Conservation (phyloP, 2,329 filamentous ascomycete species). For the Penicillium nordicum region DNA sequence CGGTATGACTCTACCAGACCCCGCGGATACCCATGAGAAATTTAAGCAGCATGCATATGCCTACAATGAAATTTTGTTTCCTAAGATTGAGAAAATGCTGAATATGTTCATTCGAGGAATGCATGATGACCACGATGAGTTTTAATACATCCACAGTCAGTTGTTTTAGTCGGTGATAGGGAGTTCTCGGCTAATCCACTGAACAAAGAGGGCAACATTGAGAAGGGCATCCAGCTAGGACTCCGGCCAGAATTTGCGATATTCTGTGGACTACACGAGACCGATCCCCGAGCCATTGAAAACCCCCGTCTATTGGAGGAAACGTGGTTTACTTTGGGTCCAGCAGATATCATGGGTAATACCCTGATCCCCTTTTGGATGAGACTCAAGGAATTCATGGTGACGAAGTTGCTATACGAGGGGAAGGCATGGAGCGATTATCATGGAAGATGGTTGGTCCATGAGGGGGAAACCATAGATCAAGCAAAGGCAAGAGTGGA, state of each 20-base stretch:
- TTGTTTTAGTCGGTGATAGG: neutral
- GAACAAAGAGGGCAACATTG: neutral
- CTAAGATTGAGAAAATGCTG: neutral
- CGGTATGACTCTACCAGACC: neutral
- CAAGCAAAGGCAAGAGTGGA: neutral
- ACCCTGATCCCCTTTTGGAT: neutral
- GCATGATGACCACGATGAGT: neutral
- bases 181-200: neutral
- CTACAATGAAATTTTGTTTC: neutral
- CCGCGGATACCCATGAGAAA: neutral
- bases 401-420: neutral
- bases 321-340: neutral
- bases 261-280: neutral
- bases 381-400: fast-evolving
- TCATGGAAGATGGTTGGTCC: neutral
- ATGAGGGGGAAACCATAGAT: neutral
- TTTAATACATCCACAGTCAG: neutral
- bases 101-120: neutral
- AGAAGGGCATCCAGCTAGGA: neutral
- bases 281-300: neutral
- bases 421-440: neutral
- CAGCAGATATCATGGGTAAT: too few relatives aligned
- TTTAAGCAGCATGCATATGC: neutral
- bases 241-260: neutral
- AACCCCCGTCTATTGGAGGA: neutral